Evolutionary conservation across 352 stramenopile species (phyloP), one percentile per base, ranked within the genome.

Genomic region (Detonula confervacea): DNA sequence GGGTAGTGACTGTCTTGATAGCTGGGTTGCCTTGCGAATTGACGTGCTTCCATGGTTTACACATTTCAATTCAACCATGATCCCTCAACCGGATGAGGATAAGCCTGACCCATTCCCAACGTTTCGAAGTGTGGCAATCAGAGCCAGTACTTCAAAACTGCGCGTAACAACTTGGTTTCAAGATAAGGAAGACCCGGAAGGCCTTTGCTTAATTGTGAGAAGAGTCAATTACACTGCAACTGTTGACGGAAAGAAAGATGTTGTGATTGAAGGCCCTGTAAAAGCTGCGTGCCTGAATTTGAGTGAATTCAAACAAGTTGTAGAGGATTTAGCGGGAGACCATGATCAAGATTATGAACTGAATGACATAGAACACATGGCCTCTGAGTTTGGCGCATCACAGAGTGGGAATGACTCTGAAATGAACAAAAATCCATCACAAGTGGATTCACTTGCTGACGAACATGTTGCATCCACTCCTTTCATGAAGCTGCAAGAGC

Each of bases 1-100:
- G 16, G 74, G 69, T 47, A 69, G 59, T 47, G 71, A 81, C 61
- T 30, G 37, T 24, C 51, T 56, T 47, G 72, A 65, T 20, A 84
- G 75, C 46, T 90, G 83, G 83, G 51, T 86, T n/a, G 76, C 81
- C 0, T 51, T 90, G 25, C 63, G 83, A 63, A 79, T 83, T 20
- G 83, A 90, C 47, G 70, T 87, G 5, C 62, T 90, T 20, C 83
- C 83, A 14, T 90, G 83, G 83, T 79, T 90, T 49, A 86, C 77
- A 57, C 83, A 90, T 64, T 51, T 86, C 12, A 84, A 81, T 67
- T 71, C 70, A 46, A 73, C 61, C 29, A 39, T 73, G 44, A 52
- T 20, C 51, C 42, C 27, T 5, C 12, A 65, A 64, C 16, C n/a
- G 14, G 46, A 81, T 49, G 70, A 77, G 42, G 29, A 76, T 8